A percentile compares a stretch with the other conserved stretches of the same genome.
These are phyloP conservation scores for Amanita fuliginea DNA, from an alignment of 768 basidiomycete genomes.

Conservation along the genomic window DNA sequence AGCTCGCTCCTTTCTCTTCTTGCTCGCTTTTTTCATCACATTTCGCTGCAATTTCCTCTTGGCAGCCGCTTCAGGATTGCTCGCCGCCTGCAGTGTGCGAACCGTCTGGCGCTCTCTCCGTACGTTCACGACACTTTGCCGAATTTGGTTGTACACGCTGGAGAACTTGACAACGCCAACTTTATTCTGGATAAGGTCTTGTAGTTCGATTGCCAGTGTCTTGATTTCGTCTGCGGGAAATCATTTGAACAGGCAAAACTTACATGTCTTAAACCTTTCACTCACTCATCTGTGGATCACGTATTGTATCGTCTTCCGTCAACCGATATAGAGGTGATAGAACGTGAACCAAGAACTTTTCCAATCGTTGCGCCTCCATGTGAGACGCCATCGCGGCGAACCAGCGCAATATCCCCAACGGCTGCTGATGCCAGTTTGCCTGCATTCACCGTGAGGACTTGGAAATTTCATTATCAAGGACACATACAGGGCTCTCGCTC, in stretches of 20 bases:
- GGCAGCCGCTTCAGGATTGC: constrained; percentile 68
- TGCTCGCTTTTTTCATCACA: constrained; percentile 70
- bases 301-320: constrained; percentile 75
- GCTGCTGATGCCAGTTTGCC: constrained; percentile 78
- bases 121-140: constrained; percentile 56
- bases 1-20: constrained; percentile 60
- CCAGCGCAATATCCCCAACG: constrained; percentile 75
- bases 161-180: constrained; percentile 86
- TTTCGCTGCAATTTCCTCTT: constrained; percentile 66
- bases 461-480: background rate
- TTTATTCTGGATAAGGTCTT: constrained; percentile 79
- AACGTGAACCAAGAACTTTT: constrained; percentile 73
- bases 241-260: background rate
- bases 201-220: constrained; percentile 68
- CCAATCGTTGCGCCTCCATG: constrained; percentile 48
- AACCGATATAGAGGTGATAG: constrained; percentile 82
- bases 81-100: constrained; percentile 46
- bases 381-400: constrained; percentile 84
- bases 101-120: constrained; percentile 64
- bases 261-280: constrained; percentile 16
- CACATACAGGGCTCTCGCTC: constrained; percentile 31
- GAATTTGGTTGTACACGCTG: constrained; percentile 64
- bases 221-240: constrained; percentile 63
- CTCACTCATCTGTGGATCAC: constrained; percentile 71
- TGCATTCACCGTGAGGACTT: constrained; percentile 19